These are phyloP conservation scores for Ampelomyces quisqualis DNA, from an alignment of 2,329 filamentous ascomycete genomes.

Conservation along the genomic window DNA sequence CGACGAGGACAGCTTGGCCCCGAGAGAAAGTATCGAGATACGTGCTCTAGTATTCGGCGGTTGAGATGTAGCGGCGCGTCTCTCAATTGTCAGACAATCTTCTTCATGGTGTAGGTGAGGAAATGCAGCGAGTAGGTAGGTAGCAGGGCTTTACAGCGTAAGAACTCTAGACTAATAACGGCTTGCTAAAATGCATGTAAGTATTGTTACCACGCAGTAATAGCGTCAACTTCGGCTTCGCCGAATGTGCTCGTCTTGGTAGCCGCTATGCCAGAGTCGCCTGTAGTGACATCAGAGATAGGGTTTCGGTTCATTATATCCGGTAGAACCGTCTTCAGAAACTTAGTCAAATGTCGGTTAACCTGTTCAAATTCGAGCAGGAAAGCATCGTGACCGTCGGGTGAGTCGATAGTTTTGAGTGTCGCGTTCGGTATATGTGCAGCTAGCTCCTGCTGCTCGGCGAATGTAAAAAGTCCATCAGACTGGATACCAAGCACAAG, in stretches of 20 bases:
- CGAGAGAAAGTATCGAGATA: no score
- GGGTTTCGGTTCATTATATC: conserved; percentile 73
- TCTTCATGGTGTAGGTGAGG: no score
- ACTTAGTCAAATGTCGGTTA: conserved; percentile 80
- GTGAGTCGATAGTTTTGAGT: conserved; percentile 84
- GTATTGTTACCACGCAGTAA: conserved; percentile 76
- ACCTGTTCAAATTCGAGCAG: conserved; percentile 96
- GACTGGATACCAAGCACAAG: conserved; percentile 92
- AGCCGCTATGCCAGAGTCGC: conserved; percentile 55
- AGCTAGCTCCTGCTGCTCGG: conserved; percentile 91
- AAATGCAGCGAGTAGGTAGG: no score
- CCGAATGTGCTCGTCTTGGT: conserved; percentile 91
- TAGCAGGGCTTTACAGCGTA: no score
- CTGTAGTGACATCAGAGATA: conserved; percentile 41
- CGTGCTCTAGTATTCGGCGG: no score
- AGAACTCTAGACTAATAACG: no score
- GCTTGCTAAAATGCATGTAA: conserved; percentile 22
- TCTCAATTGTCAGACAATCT: no score
- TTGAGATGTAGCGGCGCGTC: no score
- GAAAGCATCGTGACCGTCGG: conserved; percentile 96
- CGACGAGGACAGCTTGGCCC: no score
- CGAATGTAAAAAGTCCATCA: conserved; percentile 94
- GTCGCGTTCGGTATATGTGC: conserved; percentile 74
- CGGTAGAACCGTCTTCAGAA: conserved; percentile 77
- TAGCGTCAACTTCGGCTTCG: conserved; percentile 93